Base-by-base conservation (phyloP, 352 stramenopile species). In the Pythium graminicola region DNA sequence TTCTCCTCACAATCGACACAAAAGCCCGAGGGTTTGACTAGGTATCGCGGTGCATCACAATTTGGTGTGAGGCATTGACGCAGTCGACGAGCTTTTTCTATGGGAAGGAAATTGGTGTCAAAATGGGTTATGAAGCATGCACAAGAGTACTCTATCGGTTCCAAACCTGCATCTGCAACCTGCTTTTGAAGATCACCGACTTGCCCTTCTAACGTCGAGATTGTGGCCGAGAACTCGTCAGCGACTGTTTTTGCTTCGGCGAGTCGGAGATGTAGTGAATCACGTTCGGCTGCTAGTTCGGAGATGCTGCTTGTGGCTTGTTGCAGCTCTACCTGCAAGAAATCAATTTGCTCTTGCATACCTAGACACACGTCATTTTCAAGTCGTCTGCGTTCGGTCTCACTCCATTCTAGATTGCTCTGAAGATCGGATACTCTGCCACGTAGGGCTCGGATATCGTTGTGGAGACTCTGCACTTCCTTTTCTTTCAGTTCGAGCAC, bases 31-130 rank as follows among this genome's bases (percentile, higher is more conserved):
- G 54, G 4, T 6, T 74, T 69, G 16, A 90, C 62, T 1, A 90
- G 60, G 59, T 80, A 87, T 27, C 53, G 60, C 29, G 80, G 76
- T 2, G 80, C 80, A 52, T 90, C 80, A 27, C 80, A 90, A 9
- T 78, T 63, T 26, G 75, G 65, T 9, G 75, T 87, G 28, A 88
- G 58, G n/a, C 80, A 90, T 31, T 77, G 75, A 1, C 63, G 61
- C 3, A 75, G 51, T 6, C 72, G 67, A 5, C 70, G 57, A 11
- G 76, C 70, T 45, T 64, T 69, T 10, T 87, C 76, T 87, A 26
- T 36, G 24, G 13, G 20, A 9, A 58, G 31, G 16, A 26, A 38
- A 23, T n/a, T n/a, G n/a, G n/a, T n/a, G n/a, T n/a, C n/a, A n/a
- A n/a, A n/a, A n/a, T n/a, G n/a, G n/a, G n/a, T n/a, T n/a, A n/a